Percentiles rank a stretch among this genome's conserved stretches.
Conservation (phyloP, 192 early-diverging fungal species). For the Pilaira anomala region DNA sequence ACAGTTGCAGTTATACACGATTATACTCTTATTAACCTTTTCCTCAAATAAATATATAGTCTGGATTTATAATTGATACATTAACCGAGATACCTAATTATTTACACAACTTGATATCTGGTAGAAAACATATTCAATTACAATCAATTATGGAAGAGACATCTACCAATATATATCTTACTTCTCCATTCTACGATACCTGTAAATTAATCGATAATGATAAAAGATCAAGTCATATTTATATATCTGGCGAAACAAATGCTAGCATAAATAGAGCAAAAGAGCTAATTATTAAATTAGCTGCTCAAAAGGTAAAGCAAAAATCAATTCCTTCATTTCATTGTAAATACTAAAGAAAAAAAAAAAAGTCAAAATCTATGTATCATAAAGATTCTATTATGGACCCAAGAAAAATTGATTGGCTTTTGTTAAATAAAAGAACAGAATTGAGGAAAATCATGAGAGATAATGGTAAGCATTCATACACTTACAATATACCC, state of each 20-base stretch:
- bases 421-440: slow-evolving; percentile 59
- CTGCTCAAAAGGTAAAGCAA: slow-evolving; percentile 34
- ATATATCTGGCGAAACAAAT: slow-evolving; percentile 24
- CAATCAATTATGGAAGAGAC: slow-evolving; percentile 33
- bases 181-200: slow-evolving; percentile 51
- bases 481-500: too few species aligned
- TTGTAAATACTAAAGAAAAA: slow-evolving; percentile 42
- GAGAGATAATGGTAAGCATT: slow-evolving; percentile 60
- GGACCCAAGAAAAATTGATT: slow-evolving; percentile 69
- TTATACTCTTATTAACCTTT: not conserved
- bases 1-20: not conserved
- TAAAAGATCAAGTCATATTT: slow-evolving; percentile 21
- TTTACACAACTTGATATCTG: slow-evolving; percentile 27
- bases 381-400: slow-evolving; percentile 37
- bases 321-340: slow-evolving; percentile 14
- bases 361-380: slow-evolving; percentile 41
- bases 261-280: slow-evolving; percentile 16
- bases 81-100: slow-evolving; percentile 20
- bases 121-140: slow-evolving; percentile 21
- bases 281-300: slow-evolving; percentile 20
- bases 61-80: slow-evolving; percentile 18
- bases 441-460: slow-evolving; percentile 60
- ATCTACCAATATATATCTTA: slow-evolving; percentile 69
- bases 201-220: slow-evolving; percentile 8
- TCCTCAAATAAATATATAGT: slow-evolving; percentile 16